Conservation (phyloP, 2,329 filamentous ascomycete species). For the Diplodia mutila region DNA sequence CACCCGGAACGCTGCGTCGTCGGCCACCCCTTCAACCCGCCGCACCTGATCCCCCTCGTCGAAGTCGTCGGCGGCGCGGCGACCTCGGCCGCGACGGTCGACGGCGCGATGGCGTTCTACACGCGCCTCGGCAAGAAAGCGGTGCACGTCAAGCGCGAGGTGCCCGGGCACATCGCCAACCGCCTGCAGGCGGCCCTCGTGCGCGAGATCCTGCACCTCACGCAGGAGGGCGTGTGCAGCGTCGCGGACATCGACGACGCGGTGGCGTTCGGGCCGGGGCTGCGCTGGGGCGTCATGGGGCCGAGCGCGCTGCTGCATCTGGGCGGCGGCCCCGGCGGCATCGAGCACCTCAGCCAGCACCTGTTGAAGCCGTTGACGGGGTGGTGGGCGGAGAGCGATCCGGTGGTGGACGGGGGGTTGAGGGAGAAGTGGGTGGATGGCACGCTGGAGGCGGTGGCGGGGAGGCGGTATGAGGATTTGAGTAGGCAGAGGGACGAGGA, state of each 20-base stretch:
- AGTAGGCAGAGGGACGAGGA: constrained; percentile 29
- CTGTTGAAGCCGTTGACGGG: constrained; percentile 30
- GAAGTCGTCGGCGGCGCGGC: constrained; percentile 48
- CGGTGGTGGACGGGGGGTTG: constrained; percentile 29
- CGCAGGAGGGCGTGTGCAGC: constrained; percentile 29
- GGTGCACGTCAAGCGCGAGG: constrained; percentile 47
- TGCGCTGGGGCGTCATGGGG: constrained; percentile 32
- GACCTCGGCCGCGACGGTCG: constrained; percentile 35
- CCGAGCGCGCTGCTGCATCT: constrained; percentile 30
- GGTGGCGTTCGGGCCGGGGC: constrained; percentile 29
- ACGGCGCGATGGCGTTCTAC: constrained; percentile 46
- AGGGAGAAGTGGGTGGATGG: constrained; percentile 31
- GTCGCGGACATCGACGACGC: constrained; percentile 31
- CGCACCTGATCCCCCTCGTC: constrained; percentile 53
- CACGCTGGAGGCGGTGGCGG: constrained; percentile 27
- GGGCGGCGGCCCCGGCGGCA: constrained; percentile 30
- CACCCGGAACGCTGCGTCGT: constrained; percentile 45
- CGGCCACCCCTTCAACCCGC: constrained; percentile 55
- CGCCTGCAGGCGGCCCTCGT: constrained; percentile 44
- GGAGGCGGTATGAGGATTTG: constrained; percentile 28
- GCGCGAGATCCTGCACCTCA: constrained; percentile 29
- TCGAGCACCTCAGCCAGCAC: constrained; percentile 31
- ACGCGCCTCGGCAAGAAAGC: constrained; percentile 46
- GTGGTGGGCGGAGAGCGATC: constrained; percentile 30
- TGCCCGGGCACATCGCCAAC: constrained; percentile 51